Evolutionary conservation across 1,284 basidiomycete genomes (phyloP).

Genomic region (Ganoderma leucocontextum): DNA sequence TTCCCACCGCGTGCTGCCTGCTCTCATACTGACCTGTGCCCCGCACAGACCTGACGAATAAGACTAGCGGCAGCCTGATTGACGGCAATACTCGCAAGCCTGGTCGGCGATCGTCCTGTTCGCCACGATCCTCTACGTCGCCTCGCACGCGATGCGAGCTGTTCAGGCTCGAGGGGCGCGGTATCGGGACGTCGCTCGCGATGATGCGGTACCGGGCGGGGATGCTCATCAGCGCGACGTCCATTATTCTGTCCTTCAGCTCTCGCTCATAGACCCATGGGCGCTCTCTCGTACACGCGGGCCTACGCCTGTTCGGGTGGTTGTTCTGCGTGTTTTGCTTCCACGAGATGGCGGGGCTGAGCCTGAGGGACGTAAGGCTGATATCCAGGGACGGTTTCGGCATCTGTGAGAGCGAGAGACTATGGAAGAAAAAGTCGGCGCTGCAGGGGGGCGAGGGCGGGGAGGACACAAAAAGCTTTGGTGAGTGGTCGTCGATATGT

Average conservation of each 20-base stretch:
- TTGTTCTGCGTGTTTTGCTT: slow-evolving; percentile 76
- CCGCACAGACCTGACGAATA: slow-evolving; percentile 67
- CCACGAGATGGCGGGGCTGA: slow-evolving; percentile 80
- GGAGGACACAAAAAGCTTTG: no score
- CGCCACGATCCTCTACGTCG: slow-evolving; percentile 87
- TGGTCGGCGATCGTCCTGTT: slow-evolving; percentile 79
- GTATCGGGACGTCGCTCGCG: slow-evolving; percentile 80
- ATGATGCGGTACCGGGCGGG: slow-evolving; percentile 85
- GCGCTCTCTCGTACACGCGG: slow-evolving; percentile 83
- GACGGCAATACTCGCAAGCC: slow-evolving; percentile 69
- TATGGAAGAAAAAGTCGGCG: no score
- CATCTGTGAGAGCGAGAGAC: no score
- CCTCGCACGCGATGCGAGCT: slow-evolving; percentile 84
- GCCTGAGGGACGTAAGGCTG: no score
- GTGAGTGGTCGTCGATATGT: no score
- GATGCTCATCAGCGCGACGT: slow-evolving; percentile 82
- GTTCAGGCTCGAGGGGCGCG: slow-evolving; percentile 82
- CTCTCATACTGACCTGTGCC: background rate
- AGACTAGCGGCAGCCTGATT: slow-evolving; percentile 70
- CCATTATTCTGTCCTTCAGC: slow-evolving; percentile 43
- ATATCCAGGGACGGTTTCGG: no score
- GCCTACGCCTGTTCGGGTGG: slow-evolving; percentile 75
- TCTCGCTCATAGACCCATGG: slow-evolving; percentile 79
- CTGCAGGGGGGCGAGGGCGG: no score
- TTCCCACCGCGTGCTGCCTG: background rate